These are phyloP conservation scores for Limonomyces culmigenus DNA, from an alignment of 1,284 basidiomycete species.

Conservation along the genomic window DNA sequence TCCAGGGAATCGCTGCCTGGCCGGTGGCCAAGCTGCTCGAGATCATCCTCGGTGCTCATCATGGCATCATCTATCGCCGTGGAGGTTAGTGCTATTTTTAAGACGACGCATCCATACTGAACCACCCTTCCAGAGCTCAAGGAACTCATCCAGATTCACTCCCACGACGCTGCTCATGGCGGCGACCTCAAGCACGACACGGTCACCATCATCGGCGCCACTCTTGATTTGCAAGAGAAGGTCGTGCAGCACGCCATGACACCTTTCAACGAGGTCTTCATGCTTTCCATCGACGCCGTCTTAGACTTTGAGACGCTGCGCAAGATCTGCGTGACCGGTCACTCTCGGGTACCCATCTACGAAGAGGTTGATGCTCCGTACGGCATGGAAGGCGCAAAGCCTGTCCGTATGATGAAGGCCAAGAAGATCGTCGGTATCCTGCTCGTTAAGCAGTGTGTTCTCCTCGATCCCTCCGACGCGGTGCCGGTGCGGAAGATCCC, in stretches of 20 bases:
- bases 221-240: slow-evolving; percentile 58
- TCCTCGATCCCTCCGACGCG: slow-evolving; percentile 80
- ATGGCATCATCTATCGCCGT: slow-evolving; percentile 41
- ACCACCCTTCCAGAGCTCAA: slow-evolving; percentile 29
- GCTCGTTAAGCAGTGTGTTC: slow-evolving; percentile 71
- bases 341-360: slow-evolving; percentile 63
- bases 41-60: slow-evolving; percentile 41
- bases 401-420: slow-evolving; percentile 21
- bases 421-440: slow-evolving; percentile 74
- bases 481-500: slow-evolving; percentile 64
- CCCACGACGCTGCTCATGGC: slow-evolving; percentile 32
- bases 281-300: slow-evolving; percentile 67
- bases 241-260: slow-evolving; percentile 60
- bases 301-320: slow-evolving; percentile 68
- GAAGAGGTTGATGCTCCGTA: slow-evolving; percentile 52
- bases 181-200: slow-evolving; percentile 61
- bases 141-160: slow-evolving; percentile 60
- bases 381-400: slow-evolving; percentile 9
- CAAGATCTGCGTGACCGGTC: slow-evolving; percentile 61
- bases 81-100: slow-evolving; percentile 12
- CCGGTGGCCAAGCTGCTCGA: slow-evolving; percentile 62
- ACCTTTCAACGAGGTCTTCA: slow-evolving; percentile 62
- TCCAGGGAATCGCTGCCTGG: slow-evolving; percentile 63
- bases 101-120: not conserved
- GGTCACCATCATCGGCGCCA: slow-evolving; percentile 61